phyloP scores from a whole-genome alignment of 306 rosid genomes.

The Potentilla sterilis region DNA sequence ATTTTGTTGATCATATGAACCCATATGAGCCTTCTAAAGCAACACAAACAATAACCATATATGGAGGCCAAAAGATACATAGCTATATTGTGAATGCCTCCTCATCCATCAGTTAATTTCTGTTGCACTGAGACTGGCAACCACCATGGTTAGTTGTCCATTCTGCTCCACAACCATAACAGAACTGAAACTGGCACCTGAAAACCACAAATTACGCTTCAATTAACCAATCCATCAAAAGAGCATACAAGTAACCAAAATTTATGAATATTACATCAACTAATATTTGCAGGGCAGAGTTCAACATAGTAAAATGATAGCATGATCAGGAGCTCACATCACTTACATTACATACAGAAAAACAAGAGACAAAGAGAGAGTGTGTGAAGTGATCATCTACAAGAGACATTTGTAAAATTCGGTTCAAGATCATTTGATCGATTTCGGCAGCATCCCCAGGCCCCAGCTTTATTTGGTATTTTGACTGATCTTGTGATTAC shows the following conservation, averaged over 20 bases:
- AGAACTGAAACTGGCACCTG: constrained; percentile 57
- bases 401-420: background rate
- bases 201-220: constrained; percentile 13
- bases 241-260: background rate
- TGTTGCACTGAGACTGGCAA: constrained; percentile 23
- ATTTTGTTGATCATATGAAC: background rate
- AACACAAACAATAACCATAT: background rate
- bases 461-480: too few species aligned
- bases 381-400: too few species aligned
- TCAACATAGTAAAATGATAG: background rate
- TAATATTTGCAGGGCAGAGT: background rate
- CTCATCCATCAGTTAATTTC: constrained; percentile 17
- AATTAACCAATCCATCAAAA: too few species aligned
- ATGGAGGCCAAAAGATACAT: background rate
- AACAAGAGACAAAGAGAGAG: background rate
- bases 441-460: too few species aligned
- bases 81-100: background rate
- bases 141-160: constrained; percentile 40
- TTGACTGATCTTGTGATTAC: too few species aligned
- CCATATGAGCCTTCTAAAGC: background rate
- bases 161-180: constrained; percentile 45
- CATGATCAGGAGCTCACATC: background rate
- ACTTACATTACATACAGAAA: background rate
- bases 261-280: background rate
- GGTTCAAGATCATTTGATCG: background rate